Percentiles rank a stretch among this genome's conserved stretches.
Conservation (phyloP, 768 basidiomycete genomes). For the Suillus decipiens region DNA sequence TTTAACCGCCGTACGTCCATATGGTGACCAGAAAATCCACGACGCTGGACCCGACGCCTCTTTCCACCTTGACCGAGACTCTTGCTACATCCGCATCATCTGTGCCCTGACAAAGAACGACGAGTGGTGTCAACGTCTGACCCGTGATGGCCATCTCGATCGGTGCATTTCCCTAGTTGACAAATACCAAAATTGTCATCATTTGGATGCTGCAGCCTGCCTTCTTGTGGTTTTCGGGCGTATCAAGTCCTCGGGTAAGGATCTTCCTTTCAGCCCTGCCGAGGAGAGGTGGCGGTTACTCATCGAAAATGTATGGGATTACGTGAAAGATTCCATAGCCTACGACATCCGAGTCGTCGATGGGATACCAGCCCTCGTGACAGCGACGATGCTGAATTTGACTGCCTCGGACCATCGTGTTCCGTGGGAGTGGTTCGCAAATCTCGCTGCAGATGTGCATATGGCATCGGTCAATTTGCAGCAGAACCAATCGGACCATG, state of each 20-base stretch:
- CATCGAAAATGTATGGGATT: not conserved
- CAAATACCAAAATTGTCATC: not conserved
- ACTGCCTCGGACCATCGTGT: not conserved
- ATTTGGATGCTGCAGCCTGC: not conserved
- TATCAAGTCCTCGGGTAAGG: not conserved
- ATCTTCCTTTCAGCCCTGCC: not conserved
- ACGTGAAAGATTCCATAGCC: rapidly evolving
- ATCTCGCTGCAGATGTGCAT: not conserved
- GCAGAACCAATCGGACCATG: not conserved
- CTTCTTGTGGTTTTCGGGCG: not conserved
- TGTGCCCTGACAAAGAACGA: not conserved
- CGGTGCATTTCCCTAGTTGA: not conserved
- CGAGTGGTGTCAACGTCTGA: not conserved
- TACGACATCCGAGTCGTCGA: not conserved
- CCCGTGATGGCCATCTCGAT: not conserved
- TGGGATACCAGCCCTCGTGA: not conserved
- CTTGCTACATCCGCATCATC: not conserved
- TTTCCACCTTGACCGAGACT: not conserved
- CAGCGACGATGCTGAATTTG: not conserved
- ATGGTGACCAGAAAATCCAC: not conserved
- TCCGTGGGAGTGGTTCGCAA: not conserved
- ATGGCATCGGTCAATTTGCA: not conserved
- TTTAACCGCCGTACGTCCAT: not conserved
- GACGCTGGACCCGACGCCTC: not conserved
- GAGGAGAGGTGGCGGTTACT: not conserved